Percentiles rank a stretch among this genome's conserved stretches.
phyloP scores from a whole-genome alignment of 2,329 filamentous ascomycete genomes.

The Ramichloridium luteum region DNA sequence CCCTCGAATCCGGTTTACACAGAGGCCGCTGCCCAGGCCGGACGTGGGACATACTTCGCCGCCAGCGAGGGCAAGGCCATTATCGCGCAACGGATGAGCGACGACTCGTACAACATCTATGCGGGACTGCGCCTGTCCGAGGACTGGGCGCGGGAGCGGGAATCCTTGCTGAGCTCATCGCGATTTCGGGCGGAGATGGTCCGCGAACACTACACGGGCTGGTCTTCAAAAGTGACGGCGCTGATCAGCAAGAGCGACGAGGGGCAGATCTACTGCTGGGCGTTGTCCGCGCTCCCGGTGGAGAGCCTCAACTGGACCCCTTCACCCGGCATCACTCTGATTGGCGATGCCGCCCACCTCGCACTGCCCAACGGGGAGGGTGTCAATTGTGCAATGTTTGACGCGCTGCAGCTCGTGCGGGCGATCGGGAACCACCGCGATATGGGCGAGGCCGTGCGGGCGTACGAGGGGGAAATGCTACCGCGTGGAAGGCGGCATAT shows the following conservation, averaged over 20 bases:
- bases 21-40: slow-evolving; percentile 16
- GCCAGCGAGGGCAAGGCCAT: slow-evolving; percentile 13
- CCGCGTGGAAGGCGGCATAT: slow-evolving; percentile 15
- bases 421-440: slow-evolving; percentile 27
- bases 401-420: slow-evolving; percentile 39
- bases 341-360: slow-evolving; percentile 45
- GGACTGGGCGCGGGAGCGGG: slow-evolving; percentile 8
- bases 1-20: slow-evolving; percentile 20
- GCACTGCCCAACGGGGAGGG: slow-evolving; percentile 45
- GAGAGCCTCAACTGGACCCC: slow-evolving; percentile 36
- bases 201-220: slow-evolving; percentile 30
- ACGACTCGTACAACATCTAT: slow-evolving; percentile 13
- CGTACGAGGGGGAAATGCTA: slow-evolving; percentile 25
- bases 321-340: slow-evolving; percentile 38
- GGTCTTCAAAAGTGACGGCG: slow-evolving; percentile 32
- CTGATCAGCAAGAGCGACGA: slow-evolving; percentile 31
- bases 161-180: slow-evolving; percentile 21
- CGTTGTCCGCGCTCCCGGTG: slow-evolving; percentile 43
- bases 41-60: slow-evolving; percentile 20
- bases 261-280: slow-evolving; percentile 27
- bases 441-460: slow-evolving; percentile 17
- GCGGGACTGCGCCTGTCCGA: slow-evolving; percentile 13
- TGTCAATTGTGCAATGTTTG: slow-evolving; percentile 46
- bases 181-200: slow-evolving; percentile 29
- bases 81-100: slow-evolving; percentile 12